Conservation (phyloP, 129 eudicot species). For the Escallonia rubra region DNA sequence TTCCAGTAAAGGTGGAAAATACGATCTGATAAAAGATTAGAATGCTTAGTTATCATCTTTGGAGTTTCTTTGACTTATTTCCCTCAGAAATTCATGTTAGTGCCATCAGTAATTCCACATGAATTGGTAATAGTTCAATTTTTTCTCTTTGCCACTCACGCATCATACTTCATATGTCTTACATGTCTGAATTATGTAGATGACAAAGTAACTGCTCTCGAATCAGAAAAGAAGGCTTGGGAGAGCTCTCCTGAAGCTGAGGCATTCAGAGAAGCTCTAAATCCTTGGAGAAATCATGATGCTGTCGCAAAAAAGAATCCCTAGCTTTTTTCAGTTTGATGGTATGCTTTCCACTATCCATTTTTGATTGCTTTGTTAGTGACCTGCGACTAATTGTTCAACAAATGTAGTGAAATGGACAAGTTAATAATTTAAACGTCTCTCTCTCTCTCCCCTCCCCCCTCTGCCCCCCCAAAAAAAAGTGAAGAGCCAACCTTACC, state of each 20-base stretch:
- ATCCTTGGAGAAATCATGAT: conserved; percentile 82
- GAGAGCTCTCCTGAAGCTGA: conserved; percentile 87
- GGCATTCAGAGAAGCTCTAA: conserved; percentile 80
- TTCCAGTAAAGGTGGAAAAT: too few relatives aligned
- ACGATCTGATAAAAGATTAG: too few relatives aligned
- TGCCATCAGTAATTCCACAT: too few relatives aligned
- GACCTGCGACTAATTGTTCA: too few relatives aligned
- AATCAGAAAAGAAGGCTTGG: conserved; percentile 86
- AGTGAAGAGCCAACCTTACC: too few relatives aligned
- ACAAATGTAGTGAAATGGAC: too few relatives aligned
- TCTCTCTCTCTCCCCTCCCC: too few relatives aligned
- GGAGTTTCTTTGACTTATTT: too few relatives aligned
- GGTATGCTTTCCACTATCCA: conserved; percentile 9
- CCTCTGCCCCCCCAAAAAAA: too few relatives aligned
- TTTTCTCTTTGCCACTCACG: neutral
- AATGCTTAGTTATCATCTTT: too few relatives aligned
- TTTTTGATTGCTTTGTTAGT: neutral
- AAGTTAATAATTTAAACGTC: too few relatives aligned
- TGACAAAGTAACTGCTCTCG: conserved; percentile 83
- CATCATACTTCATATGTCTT: neutral
- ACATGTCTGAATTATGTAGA: conserved; percentile 36
- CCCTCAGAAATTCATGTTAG: too few relatives aligned
- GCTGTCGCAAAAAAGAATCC: conserved; percentile 28
- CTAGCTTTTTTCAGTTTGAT: conserved; percentile 16
- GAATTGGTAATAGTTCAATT: neutral